Percentiles rank a stretch among this genome's conserved stretches.
These are phyloP conservation scores for Tylopilus sp. DNA, from an alignment of 768 basidiomycete genomes.

Conservation along the genomic window DNA sequence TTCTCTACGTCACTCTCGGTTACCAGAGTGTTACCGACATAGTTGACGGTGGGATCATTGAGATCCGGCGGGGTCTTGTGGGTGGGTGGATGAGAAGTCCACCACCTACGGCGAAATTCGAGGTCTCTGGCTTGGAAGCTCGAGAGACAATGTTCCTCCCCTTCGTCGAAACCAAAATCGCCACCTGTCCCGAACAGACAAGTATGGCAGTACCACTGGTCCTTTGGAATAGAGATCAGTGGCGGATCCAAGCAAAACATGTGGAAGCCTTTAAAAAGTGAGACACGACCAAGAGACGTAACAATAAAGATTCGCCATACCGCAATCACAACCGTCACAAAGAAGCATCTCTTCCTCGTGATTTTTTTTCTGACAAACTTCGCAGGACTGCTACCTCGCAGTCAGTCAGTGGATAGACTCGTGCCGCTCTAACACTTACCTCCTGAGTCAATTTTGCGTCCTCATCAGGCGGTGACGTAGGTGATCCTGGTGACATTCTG, in stretches of 20 bases:
- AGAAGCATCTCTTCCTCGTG: constrained; percentile 90
- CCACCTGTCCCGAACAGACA: constrained; percentile 90
- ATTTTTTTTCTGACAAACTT: constrained; percentile 89
- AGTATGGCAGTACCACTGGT: constrained; percentile 94
- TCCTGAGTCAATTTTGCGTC: constrained; percentile 48
- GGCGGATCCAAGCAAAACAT: constrained; percentile 97
- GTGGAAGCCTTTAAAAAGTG: constrained; percentile 71
- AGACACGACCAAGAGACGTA: constrained; percentile 12
- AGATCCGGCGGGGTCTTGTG: constrained; percentile 30
- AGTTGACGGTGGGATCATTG: constrained; percentile 51
- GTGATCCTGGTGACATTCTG: constrained; percentile 24
- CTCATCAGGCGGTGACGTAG: constrained; percentile 26
- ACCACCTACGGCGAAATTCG: constrained; percentile 89
- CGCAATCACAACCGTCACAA: constrained; percentile 83
- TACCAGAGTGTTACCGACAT: constrained; percentile 59
- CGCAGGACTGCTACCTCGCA: constrained; percentile 70
- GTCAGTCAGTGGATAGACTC: constrained; percentile 16
- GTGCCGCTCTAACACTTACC: constrained; percentile 38
- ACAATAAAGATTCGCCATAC: constrained; percentile 36
- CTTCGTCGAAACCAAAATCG: constrained; percentile 98
- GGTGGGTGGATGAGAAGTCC: constrained; percentile 67
- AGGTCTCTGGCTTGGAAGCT: constrained; percentile 90
- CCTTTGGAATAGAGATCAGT: constrained; percentile 77
- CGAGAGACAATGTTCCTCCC: constrained; percentile 89
- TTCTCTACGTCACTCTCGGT: constrained; percentile 89